Conservation (phyloP, 2,329 filamentous ascomycete genomes). For the Neofusicoccum umdonicola region DNA sequence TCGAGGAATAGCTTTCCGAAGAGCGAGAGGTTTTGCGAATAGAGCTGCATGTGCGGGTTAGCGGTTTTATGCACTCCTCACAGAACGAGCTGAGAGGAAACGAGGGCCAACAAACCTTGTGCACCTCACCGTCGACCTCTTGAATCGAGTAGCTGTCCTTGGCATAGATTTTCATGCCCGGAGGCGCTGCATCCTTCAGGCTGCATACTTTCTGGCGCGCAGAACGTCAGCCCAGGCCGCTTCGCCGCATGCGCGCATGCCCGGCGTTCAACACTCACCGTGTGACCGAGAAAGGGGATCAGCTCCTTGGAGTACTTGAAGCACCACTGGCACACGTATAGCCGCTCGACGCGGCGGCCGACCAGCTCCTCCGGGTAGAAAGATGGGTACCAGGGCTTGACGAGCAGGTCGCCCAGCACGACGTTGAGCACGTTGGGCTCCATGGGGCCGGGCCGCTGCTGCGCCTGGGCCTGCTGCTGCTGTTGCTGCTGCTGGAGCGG, state of each 20-base stretch:
- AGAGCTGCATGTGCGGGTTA: constrained; percentile 52
- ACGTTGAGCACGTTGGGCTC: constrained; percentile 85
- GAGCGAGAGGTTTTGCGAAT: constrained; percentile 91
- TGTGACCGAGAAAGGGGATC: constrained; percentile 48
- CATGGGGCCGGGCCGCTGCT: constrained; percentile 20
- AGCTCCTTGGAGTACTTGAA: constrained; percentile 80
- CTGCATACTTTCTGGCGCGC: constrained; percentile 43
- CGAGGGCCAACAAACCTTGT: constrained; percentile 49
- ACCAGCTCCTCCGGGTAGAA: constrained; percentile 72
- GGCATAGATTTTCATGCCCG: constrained; percentile 74
- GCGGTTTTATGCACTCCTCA: not conserved
- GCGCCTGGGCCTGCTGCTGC: not conserved
- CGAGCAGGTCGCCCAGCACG: constrained; percentile 77
- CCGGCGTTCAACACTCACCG: constrained; percentile 30
- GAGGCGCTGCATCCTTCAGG: constrained; percentile 46
- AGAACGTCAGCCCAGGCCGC: not conserved
- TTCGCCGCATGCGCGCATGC: not conserved
- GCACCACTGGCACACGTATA: constrained; percentile 89
- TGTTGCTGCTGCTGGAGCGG: not conserved
- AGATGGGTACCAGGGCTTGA: constrained; percentile 89
- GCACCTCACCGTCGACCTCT: constrained; percentile 86
- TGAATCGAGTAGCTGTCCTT: constrained; percentile 81
- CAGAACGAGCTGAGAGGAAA: not conserved
- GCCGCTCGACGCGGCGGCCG: constrained; percentile 44
- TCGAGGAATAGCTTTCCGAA: constrained; percentile 98